Evolutionary conservation across 2,329 filamentous ascomycete genomes (phyloP), one percentile per base, ranked within the genome.

Genomic region (Botrytis hyacinthi): DNA sequence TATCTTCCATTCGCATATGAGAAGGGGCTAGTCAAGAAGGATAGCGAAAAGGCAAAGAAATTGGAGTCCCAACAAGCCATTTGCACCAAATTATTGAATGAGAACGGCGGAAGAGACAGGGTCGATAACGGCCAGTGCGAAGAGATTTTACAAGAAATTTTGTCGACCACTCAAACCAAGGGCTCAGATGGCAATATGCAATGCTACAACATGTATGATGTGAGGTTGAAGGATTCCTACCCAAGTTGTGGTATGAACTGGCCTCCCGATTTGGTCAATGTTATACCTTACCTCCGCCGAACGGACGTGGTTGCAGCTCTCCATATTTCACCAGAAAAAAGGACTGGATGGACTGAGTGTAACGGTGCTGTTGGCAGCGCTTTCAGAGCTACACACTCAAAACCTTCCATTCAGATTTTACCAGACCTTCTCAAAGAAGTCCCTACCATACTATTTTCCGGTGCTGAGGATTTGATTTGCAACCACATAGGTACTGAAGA

Each of bases 161-260:
- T 98, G 6, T 84, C 86, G 44, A 82, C 90, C 66, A 95, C 93
- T 3, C 84, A 86, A 74, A 86, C 88, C 70, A 84, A 84, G 51
- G 85, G 84, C 22, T 85, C 86, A 32, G 82, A 87, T 73, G 85
- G 86, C 68, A 82, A 87, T 60, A 75, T 70, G 62, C 82, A 89
- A 79, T 99, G 97, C 82, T 82, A 91, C 81, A 99, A 99, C 84
- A 98, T 98, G 93, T 99, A 99, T 82, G 96, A 99, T 82, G 88
- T 98, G 71, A 93, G 95, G 65, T 87, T 98, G 65, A 90, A 86
- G 76, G 96, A 99, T 82, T 85, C 84, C 10, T 94, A 89, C 82
- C 92, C 93, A 7, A 92, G 91, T 76, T 99, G 96, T 82, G 96
- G 96, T 77, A 97, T 97, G 95, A 95, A 94, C 84, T 99, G 97